Base-by-base conservation (phyloP, 2,329 filamentous ascomycete species). In the Colletotrichum kahawae region DNA sequence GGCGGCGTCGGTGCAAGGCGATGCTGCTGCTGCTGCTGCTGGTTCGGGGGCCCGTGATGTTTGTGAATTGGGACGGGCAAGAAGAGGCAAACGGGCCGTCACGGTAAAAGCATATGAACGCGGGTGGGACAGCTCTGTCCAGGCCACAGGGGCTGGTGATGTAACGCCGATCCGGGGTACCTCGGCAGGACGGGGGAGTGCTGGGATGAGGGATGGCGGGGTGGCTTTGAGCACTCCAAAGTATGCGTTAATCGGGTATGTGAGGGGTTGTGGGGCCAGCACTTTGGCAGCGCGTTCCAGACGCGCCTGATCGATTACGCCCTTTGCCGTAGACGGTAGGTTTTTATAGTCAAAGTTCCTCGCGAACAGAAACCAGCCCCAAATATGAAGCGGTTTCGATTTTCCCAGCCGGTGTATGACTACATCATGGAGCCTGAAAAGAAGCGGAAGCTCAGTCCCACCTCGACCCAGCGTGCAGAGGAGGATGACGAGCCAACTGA, bases 401-500 rank as follows among this genome's bases (percentile, higher is more conserved):
- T n/a, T 9, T n/a, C 24, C 48, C 27, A 34, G 21, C 43, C 27
- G 16, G 31, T 14, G 12, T 31, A 59, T 10, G n/a, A 66, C 27
- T 9, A 67, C 24, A 82, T 56, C 64, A 93, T 93, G 91, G 89
- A 92, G 77, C 83, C 88, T 33, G 84, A 87, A 21, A 85, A 84
- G 71, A 92, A 92, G 82, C 88, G 90, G 70, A 92, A 84, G 78
- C 80, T 79, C 68, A 79, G 74, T 29, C 80, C 82, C 12, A 43
- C 78, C 69, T 59, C 7, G 48, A 38, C 34, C 38, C 38, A 54
- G 60, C 70, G 29, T 67, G 38, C 62, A 34, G 77, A 80, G 43
- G 82, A 84, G 21, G 90, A 92, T 18, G 92, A 95, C 18, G 94
- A 98, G 62, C 93, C 94, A 2, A 99, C 97, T 0, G 97, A 98